phyloP scores from a whole-genome alignment of 805 yeast species.

The Metahyphopichia silvanorum region DNA sequence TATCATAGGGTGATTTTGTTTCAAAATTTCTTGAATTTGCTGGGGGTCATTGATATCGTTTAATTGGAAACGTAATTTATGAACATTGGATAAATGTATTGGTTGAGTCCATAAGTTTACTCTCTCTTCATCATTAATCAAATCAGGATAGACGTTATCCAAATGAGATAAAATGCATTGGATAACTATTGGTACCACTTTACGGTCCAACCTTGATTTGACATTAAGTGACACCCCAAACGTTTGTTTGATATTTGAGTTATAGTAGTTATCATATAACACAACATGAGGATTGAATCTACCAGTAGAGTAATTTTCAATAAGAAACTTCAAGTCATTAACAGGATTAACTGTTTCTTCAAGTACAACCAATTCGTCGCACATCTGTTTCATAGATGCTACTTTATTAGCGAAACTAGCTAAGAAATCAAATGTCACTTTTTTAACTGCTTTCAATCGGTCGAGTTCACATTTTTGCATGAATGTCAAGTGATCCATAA shows the following conservation, averaged over 20 bases:
- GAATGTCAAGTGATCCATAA: constrained; percentile 68
- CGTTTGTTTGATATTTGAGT: constrained; percentile 61
- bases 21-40: constrained; percentile 31
- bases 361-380: constrained; percentile 58
- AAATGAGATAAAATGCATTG: constrained; percentile 61
- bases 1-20: constrained; percentile 48
- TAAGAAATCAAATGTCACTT: constrained; percentile 69
- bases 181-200: constrained; percentile 66
- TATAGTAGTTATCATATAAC: constrained; percentile 77
- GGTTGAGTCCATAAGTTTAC: constrained; percentile 66
- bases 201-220: constrained; percentile 67
- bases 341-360: constrained; percentile 73
- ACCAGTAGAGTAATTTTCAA: constrained; percentile 72
- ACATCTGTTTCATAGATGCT: constrained; percentile 52
- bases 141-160: constrained; percentile 68
- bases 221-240: constrained; percentile 79
- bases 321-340: constrained; percentile 61
- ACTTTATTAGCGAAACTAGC: constrained; percentile 62
- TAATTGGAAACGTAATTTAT: constrained; percentile 54
- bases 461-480: constrained; percentile 84
- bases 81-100: constrained; percentile 58
- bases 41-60: constrained; percentile 32
- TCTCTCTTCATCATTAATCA: constrained; percentile 66
- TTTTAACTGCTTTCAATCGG: constrained; percentile 71
- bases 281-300: constrained; percentile 68